Evolutionary conservation across 768 basidiomycete genomes (phyloP).

Genomic region (Kwoniella dendrophila): DNA sequence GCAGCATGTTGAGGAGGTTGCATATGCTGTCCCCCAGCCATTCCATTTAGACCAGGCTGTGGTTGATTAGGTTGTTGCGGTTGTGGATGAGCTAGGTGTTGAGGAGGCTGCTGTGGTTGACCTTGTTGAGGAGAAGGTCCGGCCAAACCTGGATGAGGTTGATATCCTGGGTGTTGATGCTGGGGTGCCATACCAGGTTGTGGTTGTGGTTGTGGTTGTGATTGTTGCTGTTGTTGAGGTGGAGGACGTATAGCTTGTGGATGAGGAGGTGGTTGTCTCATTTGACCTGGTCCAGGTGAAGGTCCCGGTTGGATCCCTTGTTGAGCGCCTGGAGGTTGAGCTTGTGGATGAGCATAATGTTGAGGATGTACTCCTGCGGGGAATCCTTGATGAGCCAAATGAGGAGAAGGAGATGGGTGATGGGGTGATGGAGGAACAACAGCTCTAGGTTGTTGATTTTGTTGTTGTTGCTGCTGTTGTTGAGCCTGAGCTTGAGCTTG

Average conservation of each 20-base stretch:
- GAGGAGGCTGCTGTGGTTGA: conserved; percentile 18
- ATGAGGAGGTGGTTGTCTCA: conserved; percentile 24
- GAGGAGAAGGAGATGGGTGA: conserved; percentile 48
- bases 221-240: conserved; percentile 17
- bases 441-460: conserved; percentile 26
- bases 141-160: conserved; percentile 17
- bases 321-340: conserved; percentile 27
- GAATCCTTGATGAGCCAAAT: conserved; percentile 45
- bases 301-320: conserved; percentile 23
- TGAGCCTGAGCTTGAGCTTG: too few species aligned
- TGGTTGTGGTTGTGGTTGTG: conserved; percentile 13
- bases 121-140: conserved; percentile 15
- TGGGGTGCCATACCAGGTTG: conserved; percentile 15
- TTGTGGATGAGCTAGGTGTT: conserved; percentile 21
- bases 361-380: conserved; percentile 38
- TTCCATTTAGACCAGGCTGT: conserved; percentile 39
- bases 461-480: conserved; percentile 30
- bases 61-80: conserved; percentile 20
- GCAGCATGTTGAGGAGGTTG: conserved; percentile 25
- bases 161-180: conserved; percentile 21
- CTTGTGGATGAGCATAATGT: conserved; percentile 43
- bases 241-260: conserved; percentile 22
- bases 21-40: conserved; percentile 20
- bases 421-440: conserved; percentile 42
- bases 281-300: conserved; percentile 12